Evolutionary conservation across 306 rosid species (phyloP), one percentile per base, ranked within the genome.

Genomic region (Vigna angularis): DNA sequence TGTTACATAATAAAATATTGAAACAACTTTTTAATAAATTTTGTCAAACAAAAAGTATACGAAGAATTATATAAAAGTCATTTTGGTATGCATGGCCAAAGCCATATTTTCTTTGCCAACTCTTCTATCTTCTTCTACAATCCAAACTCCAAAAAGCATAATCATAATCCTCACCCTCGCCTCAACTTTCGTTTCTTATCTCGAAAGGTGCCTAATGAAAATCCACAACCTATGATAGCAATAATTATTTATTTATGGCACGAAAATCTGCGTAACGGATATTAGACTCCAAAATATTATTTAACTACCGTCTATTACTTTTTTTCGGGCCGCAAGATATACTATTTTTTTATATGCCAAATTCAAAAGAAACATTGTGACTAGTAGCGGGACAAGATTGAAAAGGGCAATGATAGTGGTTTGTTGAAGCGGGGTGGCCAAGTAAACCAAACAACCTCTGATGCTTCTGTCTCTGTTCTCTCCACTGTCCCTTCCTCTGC

Each of bases 361-460:
- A 22, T 16, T 18, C 18, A 14, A 53, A 57, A 70, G 52, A 71
- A 48, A 69, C 32, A 38, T 15, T 38, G 72, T 70, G 84, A 82
- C 50, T 50, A 67, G 42, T 26, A 42, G 57, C 70, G 55, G 73
- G 82, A 82, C 79, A 84, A 73, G 30, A 58, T 85, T 82, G 87
- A 78, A 85, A 88, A 82, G 77, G 72, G 77, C 55, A 57, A 83
- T 75, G 74, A 74, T 77, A 11, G 79, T 64, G 75, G 76, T 66
- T 79, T 56, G 84, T 67, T 74, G 90, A 83, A 86, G 87, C 76
- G 73, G 85, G 62, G 78, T 28, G 90, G 82, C 82, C 73, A 81
- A 79, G 82, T 72, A 74, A 50, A 79, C 14, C 50, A 45, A 45
- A 83, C 75, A 76, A 20, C 64, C 69, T 32, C 64, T 42, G 7